phyloP scores from a whole-genome alignment of 78 protist species.

The Protostelium mycophagum region DNA sequence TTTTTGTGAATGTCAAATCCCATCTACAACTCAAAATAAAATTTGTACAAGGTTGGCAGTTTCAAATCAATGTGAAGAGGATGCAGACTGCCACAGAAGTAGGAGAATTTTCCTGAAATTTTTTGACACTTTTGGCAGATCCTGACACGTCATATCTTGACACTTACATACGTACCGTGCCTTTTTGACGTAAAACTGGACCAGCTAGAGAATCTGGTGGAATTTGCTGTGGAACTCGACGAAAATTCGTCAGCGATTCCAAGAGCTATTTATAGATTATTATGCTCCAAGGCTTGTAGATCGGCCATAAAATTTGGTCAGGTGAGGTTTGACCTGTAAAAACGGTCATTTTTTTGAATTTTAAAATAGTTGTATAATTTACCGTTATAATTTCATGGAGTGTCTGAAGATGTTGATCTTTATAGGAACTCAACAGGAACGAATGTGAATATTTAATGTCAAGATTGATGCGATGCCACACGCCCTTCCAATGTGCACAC shows the following conservation, averaged over 20 bases:
- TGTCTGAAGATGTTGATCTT: not conserved
- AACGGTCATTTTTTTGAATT: too few species aligned
- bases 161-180: not conserved
- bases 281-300: not conserved
- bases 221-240: not conserved
- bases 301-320: not conserved
- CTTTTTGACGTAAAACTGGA: not conserved
- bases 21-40: not conserved
- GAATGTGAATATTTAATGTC: not conserved
- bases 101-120: not conserved
- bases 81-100: not conserved
- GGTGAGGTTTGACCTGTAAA: not conserved
- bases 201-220: not conserved
- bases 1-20: too few species aligned
- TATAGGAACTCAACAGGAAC: not conserved
- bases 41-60: not conserved
- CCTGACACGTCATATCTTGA: not conserved
- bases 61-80: not conserved
- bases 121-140: not conserved
- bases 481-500: not conserved
- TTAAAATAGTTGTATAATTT: too few species aligned
- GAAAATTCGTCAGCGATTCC: not conserved
- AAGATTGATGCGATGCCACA: not conserved
- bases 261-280: not conserved
- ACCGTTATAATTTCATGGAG: not conserved